Evolutionary conservation across 805 yeast species (phyloP), one percentile per base, ranked within the genome.

Genomic region (Millerozyma miso): DNA sequence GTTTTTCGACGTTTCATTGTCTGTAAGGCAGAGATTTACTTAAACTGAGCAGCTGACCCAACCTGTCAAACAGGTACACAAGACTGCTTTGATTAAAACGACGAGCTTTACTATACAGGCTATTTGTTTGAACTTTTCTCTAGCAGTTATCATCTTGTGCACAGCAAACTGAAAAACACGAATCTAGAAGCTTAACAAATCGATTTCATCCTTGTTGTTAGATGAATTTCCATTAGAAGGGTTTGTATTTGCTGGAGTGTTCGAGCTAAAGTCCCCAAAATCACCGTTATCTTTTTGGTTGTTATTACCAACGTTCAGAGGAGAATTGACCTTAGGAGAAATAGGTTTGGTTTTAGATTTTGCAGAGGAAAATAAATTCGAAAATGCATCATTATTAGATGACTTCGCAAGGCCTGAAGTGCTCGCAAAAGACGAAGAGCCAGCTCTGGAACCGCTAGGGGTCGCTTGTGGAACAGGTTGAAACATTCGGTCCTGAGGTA

Each of bases 291-390:
- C 54, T 23, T 23, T 23, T 23, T 23, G 6, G 29, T 7, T 23
- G 18, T 38, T 43, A 31, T 26, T 37, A 7, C n/a, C n/a, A 23
- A n/a, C 17, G 6, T 26, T 15, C n/a, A 13, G 7, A 7, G 6
- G 43, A 23, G 37, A 29, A 13, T 38, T 33, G 3, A 33, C 31
- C 26, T 18, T 26, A 29, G 18, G n/a, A 17, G 55, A 34, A 12
- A 60, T 49, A 17, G 55, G 37, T 38, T 50, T 50, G 26, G 58
- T 42, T 51, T 67, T 62, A 39, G 80, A 63, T 55, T 84, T 81
- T 4, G 95, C 95, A 19, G 79, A 63, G 6, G 78, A 69, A 53
- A 85, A 80, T 49, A 85, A 67, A 3, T 85, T 80, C 18, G 90
- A 82, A 62, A 85, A 85, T 0, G 90, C 85, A 56, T 85, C 93